Conservation (phyloP, 768 basidiomycete genomes). For the Collybia mongolica region DNA sequence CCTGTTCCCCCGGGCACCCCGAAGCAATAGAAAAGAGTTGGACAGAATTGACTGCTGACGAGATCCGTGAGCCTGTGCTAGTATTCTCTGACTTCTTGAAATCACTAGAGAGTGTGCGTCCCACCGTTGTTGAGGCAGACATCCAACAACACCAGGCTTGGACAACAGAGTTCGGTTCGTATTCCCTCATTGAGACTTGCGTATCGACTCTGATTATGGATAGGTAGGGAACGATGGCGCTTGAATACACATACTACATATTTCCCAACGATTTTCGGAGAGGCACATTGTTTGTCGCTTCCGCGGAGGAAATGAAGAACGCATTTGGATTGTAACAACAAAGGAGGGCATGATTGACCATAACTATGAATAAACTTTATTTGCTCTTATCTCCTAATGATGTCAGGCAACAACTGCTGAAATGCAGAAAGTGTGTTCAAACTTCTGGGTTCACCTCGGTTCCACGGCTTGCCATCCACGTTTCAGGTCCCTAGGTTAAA, state of each 20-base stretch:
- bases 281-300: no score
- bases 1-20: slow-evolving; percentile 92
- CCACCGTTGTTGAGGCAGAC: slow-evolving; percentile 87
- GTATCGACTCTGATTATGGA: neutral
- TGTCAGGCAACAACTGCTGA: no score
- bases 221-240: slow-evolving; percentile 28
- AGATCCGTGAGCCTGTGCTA: slow-evolving; percentile 87
- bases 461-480: slow-evolving; percentile 46
- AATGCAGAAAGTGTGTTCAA: neutral
- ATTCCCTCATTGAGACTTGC: neutral
- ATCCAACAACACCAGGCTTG: slow-evolving; percentile 82
- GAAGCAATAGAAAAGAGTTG: slow-evolving; percentile 86
- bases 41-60: slow-evolving; percentile 85
- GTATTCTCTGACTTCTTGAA: slow-evolving; percentile 78
- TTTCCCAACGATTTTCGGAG: no score
- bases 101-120: slow-evolving; percentile 73
- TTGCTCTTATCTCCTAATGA: no score
- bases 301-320: no score
- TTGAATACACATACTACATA: no score
- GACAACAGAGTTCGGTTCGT: slow-evolving; percentile 81
- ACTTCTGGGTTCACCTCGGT: slow-evolving; percentile 26
- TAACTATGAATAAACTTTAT: no score
- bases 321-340: no score
- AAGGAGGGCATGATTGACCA: no score
- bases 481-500: slow-evolving; percentile 36